These are phyloP conservation scores for Vanilla planifolia DNA, from an alignment of 106 monocot genomes.

Conservation along the genomic window DNA sequence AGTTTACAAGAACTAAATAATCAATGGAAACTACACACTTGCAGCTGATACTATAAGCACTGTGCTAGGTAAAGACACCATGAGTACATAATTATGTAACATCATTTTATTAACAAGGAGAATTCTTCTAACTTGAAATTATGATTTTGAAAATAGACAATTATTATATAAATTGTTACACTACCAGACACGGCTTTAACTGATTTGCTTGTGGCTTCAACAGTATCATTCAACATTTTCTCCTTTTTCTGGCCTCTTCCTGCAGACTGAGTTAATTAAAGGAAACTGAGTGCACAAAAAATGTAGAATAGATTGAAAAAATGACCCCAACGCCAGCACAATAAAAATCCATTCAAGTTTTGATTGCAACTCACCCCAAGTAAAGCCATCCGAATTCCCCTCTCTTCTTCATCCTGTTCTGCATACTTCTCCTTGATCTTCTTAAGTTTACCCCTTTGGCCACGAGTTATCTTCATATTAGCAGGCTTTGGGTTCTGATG, in stretches of 20 bases:
- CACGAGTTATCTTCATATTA: slow-evolving; percentile 55
- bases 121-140: too few species aligned
- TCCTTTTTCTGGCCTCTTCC: slow-evolving; percentile 66
- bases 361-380: slow-evolving; percentile 54
- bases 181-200: slow-evolving; percentile 42
- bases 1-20: too few species aligned
- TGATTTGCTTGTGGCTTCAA: slow-evolving; percentile 22
- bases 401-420: slow-evolving; percentile 97
- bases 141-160: not conserved
- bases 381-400: slow-evolving; percentile 89
- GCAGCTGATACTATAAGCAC: too few species aligned
- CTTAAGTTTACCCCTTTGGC: slow-evolving; percentile 84
- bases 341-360: not conserved
- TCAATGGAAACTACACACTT: too few species aligned
- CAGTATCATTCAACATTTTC: slow-evolving; percentile 32
- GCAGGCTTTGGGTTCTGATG: slow-evolving; percentile 22
- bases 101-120: not conserved
- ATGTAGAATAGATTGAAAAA: slow-evolving; percentile 6
- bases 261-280: slow-evolving; percentile 53
- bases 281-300: not conserved
- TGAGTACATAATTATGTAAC: not conserved
- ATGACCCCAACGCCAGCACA: not conserved
- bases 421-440: slow-evolving; percentile 99
- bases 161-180: not conserved
- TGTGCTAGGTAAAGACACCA: not conserved